A percentile compares a stretch with the other conserved stretches of the same genome.
phyloP scores from a whole-genome alignment of 345 rosid species.

The Crucihimalaya himalaica region DNA sequence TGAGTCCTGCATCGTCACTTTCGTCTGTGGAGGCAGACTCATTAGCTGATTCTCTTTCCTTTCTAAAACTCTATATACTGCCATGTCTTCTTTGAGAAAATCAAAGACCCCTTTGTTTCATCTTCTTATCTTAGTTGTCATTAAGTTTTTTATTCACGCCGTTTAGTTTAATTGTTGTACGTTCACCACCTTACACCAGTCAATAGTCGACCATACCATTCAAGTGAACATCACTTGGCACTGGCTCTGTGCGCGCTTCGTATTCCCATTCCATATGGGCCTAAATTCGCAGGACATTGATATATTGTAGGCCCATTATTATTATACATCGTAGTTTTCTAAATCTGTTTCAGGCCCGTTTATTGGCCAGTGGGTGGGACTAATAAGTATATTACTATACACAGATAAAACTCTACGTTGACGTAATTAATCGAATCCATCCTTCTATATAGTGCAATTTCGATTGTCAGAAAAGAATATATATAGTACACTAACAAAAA shows the following conservation, averaged over 20 bases:
- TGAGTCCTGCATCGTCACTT: conserved; percentile 60
- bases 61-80: background rate
- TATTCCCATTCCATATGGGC: conserved; percentile 11
- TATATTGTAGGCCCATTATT: conserved; percentile 9
- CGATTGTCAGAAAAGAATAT: background rate
- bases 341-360: conserved; percentile 4
- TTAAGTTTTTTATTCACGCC: conserved; percentile 11
- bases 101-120: background rate
- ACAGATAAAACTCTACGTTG: background rate
- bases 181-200: conserved; percentile 7
- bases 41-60: conserved; percentile 32
- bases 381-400: too few species aligned
- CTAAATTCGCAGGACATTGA: background rate
- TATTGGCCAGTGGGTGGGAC: too few species aligned
- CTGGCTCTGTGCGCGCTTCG: background rate
- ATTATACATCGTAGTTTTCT: background rate
- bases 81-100: conserved; percentile 22
- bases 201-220: conserved; percentile 6
- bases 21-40: conserved; percentile 55
- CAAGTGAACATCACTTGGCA: background rate
- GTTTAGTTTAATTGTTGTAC: conserved; percentile 1
- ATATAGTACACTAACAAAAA: conserved; percentile 12
- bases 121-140: conserved; percentile 26
- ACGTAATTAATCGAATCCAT: conserved; percentile 15
- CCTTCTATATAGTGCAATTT: background rate